Evolutionary conservation across 2,329 filamentous ascomycete genomes (phyloP).

Genomic region (Chalaropsis ovoidea): DNA sequence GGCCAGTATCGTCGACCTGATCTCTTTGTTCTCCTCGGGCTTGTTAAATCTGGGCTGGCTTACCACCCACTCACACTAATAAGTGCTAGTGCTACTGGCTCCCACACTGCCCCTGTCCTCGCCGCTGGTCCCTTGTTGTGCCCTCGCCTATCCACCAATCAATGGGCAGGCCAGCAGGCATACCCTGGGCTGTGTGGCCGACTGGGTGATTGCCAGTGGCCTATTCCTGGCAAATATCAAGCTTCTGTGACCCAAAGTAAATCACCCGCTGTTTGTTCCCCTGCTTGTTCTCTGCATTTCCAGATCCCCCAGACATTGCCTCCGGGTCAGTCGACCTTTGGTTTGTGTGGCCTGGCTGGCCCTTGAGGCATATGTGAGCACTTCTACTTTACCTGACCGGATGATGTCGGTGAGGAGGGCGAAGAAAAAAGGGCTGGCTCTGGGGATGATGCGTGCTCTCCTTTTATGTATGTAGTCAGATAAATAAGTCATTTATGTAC

Average conservation of each 20-base stretch:
- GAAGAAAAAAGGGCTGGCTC: neutral
- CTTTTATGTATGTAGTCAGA: neutral
- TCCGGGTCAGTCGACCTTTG: neutral
- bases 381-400: too few relatives aligned
- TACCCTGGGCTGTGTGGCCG: neutral
- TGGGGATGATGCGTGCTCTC: neutral
- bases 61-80: neutral
- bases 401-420: neutral
- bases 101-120: neutral
- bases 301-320: neutral
- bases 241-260: constrained; percentile 3
- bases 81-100: neutral
- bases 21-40: neutral
- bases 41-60: neutral
- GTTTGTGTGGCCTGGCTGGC: neutral
- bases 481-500: neutral
- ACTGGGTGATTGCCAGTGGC: neutral
- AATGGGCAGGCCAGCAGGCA: neutral
- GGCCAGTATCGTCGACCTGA: neutral
- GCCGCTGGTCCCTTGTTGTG: neutral
- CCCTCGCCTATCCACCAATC: constrained; percentile 6
- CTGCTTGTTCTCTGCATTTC: neutral
- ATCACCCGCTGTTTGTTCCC: constrained; percentile 4
- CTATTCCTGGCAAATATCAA: constrained; percentile 6
- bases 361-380: neutral